Evolutionary conservation across 75 land plant species (phyloP), one percentile per base, ranked within the genome.

Genomic region (Cryptomeria japonica): DNA sequence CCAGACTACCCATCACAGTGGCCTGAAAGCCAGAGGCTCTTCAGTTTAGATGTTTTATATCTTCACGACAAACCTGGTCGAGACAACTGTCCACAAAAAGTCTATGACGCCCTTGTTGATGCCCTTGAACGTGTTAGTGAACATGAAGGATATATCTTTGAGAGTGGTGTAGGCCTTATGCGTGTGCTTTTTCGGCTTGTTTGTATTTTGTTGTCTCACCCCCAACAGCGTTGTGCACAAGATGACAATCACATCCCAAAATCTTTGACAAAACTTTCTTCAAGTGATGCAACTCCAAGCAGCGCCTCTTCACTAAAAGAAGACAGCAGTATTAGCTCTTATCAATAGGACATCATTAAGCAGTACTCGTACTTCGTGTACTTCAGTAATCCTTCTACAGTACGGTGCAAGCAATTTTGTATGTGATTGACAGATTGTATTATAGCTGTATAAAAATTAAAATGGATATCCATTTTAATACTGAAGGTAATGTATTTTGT

Each of bases 41-140:
- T 94, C 86, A 93, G 96, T 25, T 86, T 98, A 79, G 99, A 98
- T 93, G 97, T 93, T 11, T 28, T 98, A 14, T 98, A 98, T 84
- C 94, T 98, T 73, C 99, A 98, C 85, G 99, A 98, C 86, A 97
- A 97, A 93, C 99, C 99, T 15, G 89, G 90, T 14, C 93, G 93
- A 36, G 94, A 91, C 3, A 98, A 98, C 89, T 94, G 99, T 87
- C 99, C 99, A 1, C 99, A 98, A 91, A 88, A 89, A 83, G 99
- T 98, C 14, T 98, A 95, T 85, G 99, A 98, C 90, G 88, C 95
- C 12, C 91, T 98, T 42, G 99, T 97, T 37, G 99, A 97, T 44
- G 93, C 96, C 38, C 90, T 98, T 18, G 99, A 98, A 58, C 90
- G 92, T 61, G 96, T 97, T n/a, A 93, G 92, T 82, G 94, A 93